Conservation (phyloP, 2,329 filamentous ascomycete species). For the Penicillium sp. region DNA sequence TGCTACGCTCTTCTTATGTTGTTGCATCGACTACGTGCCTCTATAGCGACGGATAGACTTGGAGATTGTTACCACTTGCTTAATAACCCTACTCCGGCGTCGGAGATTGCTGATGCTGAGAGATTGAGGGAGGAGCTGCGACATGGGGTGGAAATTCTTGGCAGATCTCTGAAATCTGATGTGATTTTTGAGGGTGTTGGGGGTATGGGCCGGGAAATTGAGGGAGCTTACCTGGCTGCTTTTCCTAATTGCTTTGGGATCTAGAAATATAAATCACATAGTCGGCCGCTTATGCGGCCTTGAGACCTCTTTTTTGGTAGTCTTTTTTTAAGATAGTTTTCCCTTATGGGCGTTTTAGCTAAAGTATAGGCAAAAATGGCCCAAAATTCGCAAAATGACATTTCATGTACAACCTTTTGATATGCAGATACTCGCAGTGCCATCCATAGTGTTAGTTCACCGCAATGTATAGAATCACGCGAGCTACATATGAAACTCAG, state of each 20-base stretch:
- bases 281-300: neutral
- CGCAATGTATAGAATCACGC: neutral
- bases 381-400: neutral
- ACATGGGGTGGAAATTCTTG: conserved; percentile 20
- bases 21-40: conserved; percentile 22
- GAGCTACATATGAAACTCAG: neutral
- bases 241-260: conserved; percentile 14
- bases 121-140: conserved; percentile 26
- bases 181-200: conserved; percentile 26
- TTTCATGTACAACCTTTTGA: neutral
- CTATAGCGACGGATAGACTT: conserved; percentile 16
- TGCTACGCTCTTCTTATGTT: conserved; percentile 28
- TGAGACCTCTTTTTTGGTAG: neutral
- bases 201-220: conserved; percentile 26
- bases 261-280: conserved; percentile 1
- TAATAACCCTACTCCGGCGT: conserved; percentile 17
- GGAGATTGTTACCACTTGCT: conserved; percentile 24
- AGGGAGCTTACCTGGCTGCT: conserved; percentile 22
- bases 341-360: neutral
- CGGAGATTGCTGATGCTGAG: conserved; percentile 26
- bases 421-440: neutral
- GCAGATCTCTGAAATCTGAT: conserved; percentile 18
- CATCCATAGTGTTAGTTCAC: neutral
- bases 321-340: neutral
- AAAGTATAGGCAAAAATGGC: neutral